Percentiles rank a stretch among this genome's conserved stretches.
These are phyloP conservation scores for Phytopythium vexans DNA, from an alignment of 352 stramenopile genomes.

Conservation along the genomic window DNA sequence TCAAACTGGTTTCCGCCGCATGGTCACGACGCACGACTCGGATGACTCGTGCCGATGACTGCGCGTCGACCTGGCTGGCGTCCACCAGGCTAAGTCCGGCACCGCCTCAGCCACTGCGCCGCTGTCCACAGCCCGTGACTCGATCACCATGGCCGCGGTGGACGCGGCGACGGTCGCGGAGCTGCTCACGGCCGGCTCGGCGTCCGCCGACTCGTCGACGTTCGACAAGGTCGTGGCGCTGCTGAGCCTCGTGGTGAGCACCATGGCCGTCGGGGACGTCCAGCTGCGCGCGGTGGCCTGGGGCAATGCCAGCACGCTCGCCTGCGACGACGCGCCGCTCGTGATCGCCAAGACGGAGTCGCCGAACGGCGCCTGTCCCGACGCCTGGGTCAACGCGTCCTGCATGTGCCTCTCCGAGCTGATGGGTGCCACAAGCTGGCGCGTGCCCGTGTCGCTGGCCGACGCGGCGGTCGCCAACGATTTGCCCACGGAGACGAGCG, in stretches of 20 bases:
- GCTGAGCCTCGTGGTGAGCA: constrained; percentile 1
- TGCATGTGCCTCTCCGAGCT: constrained; percentile 6
- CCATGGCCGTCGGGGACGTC: neutral
- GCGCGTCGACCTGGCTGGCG: too few species aligned
- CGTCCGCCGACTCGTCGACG: neutral
- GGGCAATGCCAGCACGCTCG: constrained; percentile 2
- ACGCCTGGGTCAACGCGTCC: constrained; percentile 6
- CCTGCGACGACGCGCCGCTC: constrained; percentile 6
- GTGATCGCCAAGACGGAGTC: constrained; percentile 4
- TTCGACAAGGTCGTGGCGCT: constrained; percentile 8
- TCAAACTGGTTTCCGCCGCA: too few species aligned
- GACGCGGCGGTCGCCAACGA: neutral
- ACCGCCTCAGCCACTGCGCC: too few species aligned
- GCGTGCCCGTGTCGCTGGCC: neutral
- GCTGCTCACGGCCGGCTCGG: constrained; percentile 3
- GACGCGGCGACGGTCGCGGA: constrained; percentile 2
- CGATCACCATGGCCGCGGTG: neutral
- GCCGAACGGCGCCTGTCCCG: constrained; percentile 9
- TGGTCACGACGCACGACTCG: too few species aligned
- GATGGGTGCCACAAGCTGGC: constrained; percentile 2
- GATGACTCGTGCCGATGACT: too few species aligned
- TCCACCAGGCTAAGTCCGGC: too few species aligned
- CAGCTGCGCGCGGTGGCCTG: constrained; percentile 4
- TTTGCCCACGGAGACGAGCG: neutral
- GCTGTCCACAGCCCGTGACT: too few species aligned